Evolutionary conservation across 2,329 filamentous ascomycete genomes (phyloP), one percentile per base, ranked within the genome.

Genomic region (Talaromyces piceae): DNA sequence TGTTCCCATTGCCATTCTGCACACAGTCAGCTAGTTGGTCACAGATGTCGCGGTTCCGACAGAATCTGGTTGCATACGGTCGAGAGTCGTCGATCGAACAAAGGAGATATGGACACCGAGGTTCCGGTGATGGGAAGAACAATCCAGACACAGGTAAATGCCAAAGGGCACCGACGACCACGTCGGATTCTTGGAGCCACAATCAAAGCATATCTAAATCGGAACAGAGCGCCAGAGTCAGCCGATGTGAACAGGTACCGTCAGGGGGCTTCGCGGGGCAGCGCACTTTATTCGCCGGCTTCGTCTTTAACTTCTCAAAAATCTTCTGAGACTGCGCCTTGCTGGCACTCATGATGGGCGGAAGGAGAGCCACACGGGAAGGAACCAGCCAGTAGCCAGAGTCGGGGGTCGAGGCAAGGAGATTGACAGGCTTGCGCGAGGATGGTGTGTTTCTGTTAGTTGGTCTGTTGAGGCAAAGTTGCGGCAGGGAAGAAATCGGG

Each of bases 51-150:
- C 11, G 20, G 13, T n/a, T 41, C 18, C 28, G 31, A 31, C 12
- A 47, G 25, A 30, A 37, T 27, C 41, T 50, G 54, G 26, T 67
- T 63, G 77, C 89, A 67, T 87, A 97, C 91, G 90, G 71, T 98
- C 93, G 70, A 98, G 87, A 71, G 96, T 96, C 56, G 91, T 97
- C 56, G 91, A 97, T 64, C 93, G 87, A 64, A 98, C 93, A 77
- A 98, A 98, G 61, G 91, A 96, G 73, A 98, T 96, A 73, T 98
- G 93, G 55, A 97, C 91, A 71, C 93, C 93, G 63, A 98, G 84
- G 72, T 97, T 97, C 62, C 93, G 86, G 73, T 98, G 93, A 71
- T 96, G 90, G 52, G 91, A 87, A 39, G 91, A 96, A 76, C 93
- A 98, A 74, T 98, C 93, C 63, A 98, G 85, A 67, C 93, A 98